A percentile compares a stretch with the other conserved stretches of the same genome.
phyloP scores from a whole-genome alignment of 176 grass and related monocot genomes.

The Cocos nucifera region DNA sequence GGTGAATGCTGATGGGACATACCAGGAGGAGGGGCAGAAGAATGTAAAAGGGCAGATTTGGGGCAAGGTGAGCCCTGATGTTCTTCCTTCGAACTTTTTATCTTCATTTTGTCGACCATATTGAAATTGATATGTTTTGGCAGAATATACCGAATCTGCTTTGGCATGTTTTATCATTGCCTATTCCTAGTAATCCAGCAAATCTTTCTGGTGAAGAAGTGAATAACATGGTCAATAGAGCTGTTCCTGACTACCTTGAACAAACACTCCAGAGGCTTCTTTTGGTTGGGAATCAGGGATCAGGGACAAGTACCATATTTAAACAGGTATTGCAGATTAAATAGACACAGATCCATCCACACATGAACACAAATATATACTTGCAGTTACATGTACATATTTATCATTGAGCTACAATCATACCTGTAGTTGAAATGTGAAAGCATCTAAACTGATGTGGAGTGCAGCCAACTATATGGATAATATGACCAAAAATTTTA shows the following conservation, averaged over 20 bases:
- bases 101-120: conserved; percentile 5
- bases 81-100: conserved; percentile 5
- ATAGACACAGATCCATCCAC: too few relatives aligned
- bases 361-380: too few relatives aligned
- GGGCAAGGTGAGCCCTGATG: conserved; percentile 54
- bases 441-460: too few relatives aligned
- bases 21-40: conserved; percentile 96
- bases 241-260: conserved; percentile 50
- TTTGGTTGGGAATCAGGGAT: conserved; percentile 54
- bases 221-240: conserved; percentile 29
- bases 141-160: conserved; percentile 93
- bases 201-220: conserved; percentile 42
- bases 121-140: conserved; percentile 7
- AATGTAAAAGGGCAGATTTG: conserved; percentile 86
- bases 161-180: conserved; percentile 77
- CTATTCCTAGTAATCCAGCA: conserved; percentile 50
- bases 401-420: too few relatives aligned
- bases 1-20: conserved; percentile 93
- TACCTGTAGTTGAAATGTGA: too few relatives aligned
- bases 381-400: too few relatives aligned
- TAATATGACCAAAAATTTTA: too few relatives aligned
- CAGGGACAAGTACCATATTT: conserved; percentile 86
- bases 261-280: conserved; percentile 55
- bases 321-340: conserved; percentile 57
- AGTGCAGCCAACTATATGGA: too few relatives aligned